phyloP scores from a whole-genome alignment of 345 rosid species.

The Camelina laxa region DNA sequence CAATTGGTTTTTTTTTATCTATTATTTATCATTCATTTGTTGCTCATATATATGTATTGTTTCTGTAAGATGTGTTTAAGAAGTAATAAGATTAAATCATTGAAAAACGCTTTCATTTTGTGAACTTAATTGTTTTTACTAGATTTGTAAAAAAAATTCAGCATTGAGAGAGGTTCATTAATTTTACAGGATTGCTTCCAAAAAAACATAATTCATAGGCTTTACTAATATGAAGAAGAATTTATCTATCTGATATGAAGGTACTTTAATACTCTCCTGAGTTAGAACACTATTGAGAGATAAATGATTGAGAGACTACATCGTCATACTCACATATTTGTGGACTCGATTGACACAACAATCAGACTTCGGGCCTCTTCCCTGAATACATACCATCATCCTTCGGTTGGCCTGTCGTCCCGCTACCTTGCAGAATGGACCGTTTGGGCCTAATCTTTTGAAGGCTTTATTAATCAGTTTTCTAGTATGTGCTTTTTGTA shows the following conservation, averaged over 20 bases:
- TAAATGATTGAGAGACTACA: not conserved
- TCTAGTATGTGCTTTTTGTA: not conserved
- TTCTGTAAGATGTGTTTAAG: slow-evolving; percentile 6
- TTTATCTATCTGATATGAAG: no score
- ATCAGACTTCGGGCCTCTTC: not conserved
- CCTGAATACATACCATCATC: not conserved
- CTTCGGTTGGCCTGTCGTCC: no score
- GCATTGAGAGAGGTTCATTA: not conserved
- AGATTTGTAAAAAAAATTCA: not conserved
- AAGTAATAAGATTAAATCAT: slow-evolving; percentile 4
- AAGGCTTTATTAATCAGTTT: not conserved
- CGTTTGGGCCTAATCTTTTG: not conserved
- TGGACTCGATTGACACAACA: not conserved
- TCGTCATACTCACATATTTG: not conserved
- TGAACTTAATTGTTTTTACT: not conserved
- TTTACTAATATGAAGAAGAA: no score
- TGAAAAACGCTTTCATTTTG: not conserved
- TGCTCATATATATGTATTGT: not conserved
- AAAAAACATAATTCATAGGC: no score
- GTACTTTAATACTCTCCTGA: no score
- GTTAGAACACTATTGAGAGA: not conserved
- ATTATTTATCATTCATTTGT: slow-evolving; percentile 28
- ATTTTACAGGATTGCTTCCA: no score
- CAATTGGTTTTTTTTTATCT: not conserved
- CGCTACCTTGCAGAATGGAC: not conserved